Evolutionary conservation across 2,329 filamentous ascomycete species (phyloP).

Genomic region (Waltergamsia citrina): DNA sequence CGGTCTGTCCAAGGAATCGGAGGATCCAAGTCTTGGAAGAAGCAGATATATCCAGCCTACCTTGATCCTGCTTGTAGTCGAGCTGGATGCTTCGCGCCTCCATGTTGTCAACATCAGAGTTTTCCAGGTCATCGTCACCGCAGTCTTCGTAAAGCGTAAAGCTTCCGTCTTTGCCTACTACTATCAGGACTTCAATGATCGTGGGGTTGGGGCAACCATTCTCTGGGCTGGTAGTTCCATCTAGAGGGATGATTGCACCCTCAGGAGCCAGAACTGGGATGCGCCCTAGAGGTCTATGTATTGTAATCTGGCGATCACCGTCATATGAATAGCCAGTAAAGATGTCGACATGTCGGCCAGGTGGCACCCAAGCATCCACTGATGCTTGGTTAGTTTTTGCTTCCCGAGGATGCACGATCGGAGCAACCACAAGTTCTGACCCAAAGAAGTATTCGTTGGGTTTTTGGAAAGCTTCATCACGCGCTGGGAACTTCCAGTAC

Average conservation of each 20-base stretch:
- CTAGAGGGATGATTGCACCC: constrained; percentile 49
- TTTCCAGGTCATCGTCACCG: constrained; percentile 1
- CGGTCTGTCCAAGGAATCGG: constrained; percentile 2
- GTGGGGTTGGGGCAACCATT: constrained; percentile 39
- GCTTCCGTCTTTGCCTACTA: constrained; percentile 34
- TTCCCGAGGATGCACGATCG: constrained; percentile 43
- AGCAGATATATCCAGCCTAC: constrained; percentile 3
- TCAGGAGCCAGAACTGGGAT: constrained; percentile 45
- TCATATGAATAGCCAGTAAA: constrained; percentile 49
- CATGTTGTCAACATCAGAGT: not conserved
- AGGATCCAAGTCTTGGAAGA: constrained; percentile 6
- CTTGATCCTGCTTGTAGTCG: constrained; percentile 6
- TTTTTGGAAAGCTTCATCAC: constrained; percentile 42
- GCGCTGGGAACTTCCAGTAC: constrained; percentile 49
- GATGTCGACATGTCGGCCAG: constrained; percentile 44
- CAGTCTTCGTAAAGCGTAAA: constrained; percentile 41
- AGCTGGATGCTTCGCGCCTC: constrained; percentile 1
- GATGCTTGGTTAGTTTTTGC: constrained; percentile 32
- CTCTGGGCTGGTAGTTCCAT: constrained; percentile 22
- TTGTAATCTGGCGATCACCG: constrained; percentile 38
- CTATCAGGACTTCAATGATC: constrained; percentile 36
- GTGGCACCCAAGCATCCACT: constrained; percentile 47
- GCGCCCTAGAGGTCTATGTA: constrained; percentile 38
- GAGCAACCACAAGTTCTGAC: constrained; percentile 42
- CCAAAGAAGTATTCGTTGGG: constrained; percentile 53